These are phyloP conservation scores for Knoxdaviesia capensis DNA, from an alignment of 2,329 filamentous ascomycete species.

Conservation along the genomic window DNA sequence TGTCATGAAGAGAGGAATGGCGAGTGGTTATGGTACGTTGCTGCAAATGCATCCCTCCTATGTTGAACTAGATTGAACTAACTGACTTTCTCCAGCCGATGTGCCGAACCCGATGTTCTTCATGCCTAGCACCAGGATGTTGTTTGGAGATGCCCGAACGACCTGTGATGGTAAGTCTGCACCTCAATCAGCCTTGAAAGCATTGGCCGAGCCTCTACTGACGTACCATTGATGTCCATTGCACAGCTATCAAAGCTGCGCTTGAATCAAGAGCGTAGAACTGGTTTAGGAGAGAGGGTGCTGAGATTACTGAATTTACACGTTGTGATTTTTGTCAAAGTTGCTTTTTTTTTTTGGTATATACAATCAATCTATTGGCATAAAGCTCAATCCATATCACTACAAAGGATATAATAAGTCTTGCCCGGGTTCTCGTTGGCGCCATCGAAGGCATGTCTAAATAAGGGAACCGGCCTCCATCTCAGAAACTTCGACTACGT, in stretches of 20 bases:
- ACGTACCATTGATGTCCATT: background rate
- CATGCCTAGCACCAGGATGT: conserved; percentile 75
- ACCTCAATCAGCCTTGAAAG: background rate
- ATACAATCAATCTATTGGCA: background rate
- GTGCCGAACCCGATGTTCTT: conserved; percentile 89
- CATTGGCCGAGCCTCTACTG: no score
- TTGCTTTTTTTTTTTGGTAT: background rate
- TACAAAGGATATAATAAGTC: no score
- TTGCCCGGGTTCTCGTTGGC: no score
- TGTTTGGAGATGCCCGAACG: conserved; percentile 77
- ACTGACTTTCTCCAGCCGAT: conserved; percentile 35
- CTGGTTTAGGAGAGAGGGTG: conserved; percentile 1
- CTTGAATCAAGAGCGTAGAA: conserved; percentile 13
- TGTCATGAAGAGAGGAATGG: conserved; percentile 84
- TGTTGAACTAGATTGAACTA: conserved; percentile 5
- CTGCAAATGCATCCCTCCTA: background rate
- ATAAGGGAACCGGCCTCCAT: no score
- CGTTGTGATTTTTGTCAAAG: background rate
- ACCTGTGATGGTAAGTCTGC: conserved; percentile 51
- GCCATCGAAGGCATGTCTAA: no score
- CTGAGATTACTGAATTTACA: background rate
- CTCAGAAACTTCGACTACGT: no score
- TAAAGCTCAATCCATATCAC: background rate
- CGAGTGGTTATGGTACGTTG: conserved; percentile 59
- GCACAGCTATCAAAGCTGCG: conserved; percentile 19